Percentiles rank a stretch among this genome's conserved stretches.
Conservation (phyloP, 768 basidiomycete species). For the Trametes cubensis region DNA sequence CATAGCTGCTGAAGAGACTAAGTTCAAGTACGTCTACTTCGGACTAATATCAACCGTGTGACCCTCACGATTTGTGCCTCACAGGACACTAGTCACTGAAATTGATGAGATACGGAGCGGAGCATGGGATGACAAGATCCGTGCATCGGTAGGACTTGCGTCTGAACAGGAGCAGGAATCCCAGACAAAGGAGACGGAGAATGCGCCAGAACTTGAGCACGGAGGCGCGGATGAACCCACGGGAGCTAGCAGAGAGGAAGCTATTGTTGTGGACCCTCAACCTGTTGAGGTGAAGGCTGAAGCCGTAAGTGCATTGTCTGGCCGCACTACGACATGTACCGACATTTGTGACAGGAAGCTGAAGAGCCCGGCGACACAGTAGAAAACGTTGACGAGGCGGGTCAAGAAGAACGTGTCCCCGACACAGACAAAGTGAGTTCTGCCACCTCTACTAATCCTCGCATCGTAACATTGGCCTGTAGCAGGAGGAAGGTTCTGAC, state of each 20-base stretch:
- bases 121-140: constrained; percentile 59
- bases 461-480: not conserved
- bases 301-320: not conserved
- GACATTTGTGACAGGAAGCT: not conserved
- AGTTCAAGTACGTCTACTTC: constrained; percentile 63
- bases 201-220: not conserved
- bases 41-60: not conserved
- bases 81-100: constrained; percentile 67
- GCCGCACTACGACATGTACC: too few relatives aligned
- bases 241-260: not conserved
- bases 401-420: not conserved
- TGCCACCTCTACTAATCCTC: not conserved
- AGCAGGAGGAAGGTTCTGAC: constrained; percentile 21
- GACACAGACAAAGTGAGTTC: not conserved
- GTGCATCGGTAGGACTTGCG: constrained; percentile 17
- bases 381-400: too few relatives aligned
- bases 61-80: too few relatives aligned
- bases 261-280: not conserved
- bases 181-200: not conserved
- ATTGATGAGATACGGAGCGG: constrained; percentile 78
- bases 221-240: not conserved
- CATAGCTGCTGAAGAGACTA: constrained; percentile 71
- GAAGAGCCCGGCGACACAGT: not conserved
- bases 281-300: constrained; percentile 1
- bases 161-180: not conserved